Evolutionary conservation across 2,329 filamentous ascomycete species (phyloP), one percentile per base, ranked within the genome.

Genomic region (Pseudopithomyces maydicus): DNA sequence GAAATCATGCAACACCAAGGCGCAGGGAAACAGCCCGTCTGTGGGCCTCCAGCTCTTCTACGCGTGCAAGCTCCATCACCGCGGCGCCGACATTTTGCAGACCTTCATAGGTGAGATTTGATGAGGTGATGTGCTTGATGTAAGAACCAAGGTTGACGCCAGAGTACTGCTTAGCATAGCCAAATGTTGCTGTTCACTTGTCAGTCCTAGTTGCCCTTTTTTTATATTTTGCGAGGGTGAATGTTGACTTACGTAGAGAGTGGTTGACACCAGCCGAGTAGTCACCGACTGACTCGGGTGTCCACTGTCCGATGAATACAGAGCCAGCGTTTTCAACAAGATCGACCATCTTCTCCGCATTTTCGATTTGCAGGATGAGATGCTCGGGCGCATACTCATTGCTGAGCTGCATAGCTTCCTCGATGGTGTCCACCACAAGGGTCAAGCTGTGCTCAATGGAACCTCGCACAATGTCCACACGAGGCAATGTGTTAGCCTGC

Each of bases 251-350:
- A 96, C 92, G 95, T 64, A 99, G 81, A 56, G 91, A 96, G 81
- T 99, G 95, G 77, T 99, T 99, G 41, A 99, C 95, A 71, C 95
- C 95, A 52, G 95, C 95, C 62, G 92, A 97, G 80, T 99, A 99
- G 76, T 99, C 95, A 44, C 95, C 95, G 2, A 99, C 95, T 75
- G 91, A 96, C 79, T 99, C 95, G 6, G 95, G 95, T 0, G 95
- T 98, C 95, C 95, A 99, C 63, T 90, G 84, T 10, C 95, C 95
- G 63, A 98, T 88, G 74, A 99, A 99, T 6, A 99, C 93, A 73
- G 92, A 97, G 17, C 95, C 95, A 2, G 95, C 95, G 68, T 99
- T 97, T 79, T 92, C 85, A 22, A 99, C 92, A 74, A 89, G 79
- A 35, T 90, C 87, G 0, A 96, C 88, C 2, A 89, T 83, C 56